A percentile compares a stretch with the other conserved stretches of the same genome.
phyloP scores from a whole-genome alignment of 2,329 filamentous ascomycete genomes.

The Geosmithia morbida region DNA sequence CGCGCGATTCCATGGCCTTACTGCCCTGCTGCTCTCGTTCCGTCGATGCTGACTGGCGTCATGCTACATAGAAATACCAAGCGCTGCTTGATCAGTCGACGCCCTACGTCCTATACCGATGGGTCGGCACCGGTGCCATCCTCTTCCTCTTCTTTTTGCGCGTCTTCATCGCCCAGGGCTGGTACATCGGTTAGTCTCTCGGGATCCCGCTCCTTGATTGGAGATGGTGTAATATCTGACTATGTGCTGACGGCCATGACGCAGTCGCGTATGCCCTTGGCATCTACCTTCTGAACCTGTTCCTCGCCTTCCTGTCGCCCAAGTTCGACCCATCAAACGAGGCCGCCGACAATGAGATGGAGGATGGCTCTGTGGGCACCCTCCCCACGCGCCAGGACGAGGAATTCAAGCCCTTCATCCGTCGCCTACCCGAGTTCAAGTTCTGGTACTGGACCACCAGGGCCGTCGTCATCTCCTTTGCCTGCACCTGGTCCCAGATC shows the following conservation, averaged over 20 bases:
- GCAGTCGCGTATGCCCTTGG: slow-evolving; percentile 91
- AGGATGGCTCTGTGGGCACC: slow-evolving; percentile 70
- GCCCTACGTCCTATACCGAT: slow-evolving; percentile 79
- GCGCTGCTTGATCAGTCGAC: slow-evolving; percentile 86
- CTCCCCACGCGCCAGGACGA: slow-evolving; percentile 93
- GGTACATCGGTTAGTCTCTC: slow-evolving; percentile 73
- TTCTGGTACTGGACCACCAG: slow-evolving; percentile 97
- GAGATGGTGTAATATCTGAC: background rate
- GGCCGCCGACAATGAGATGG: slow-evolving; percentile 81
- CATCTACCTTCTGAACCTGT: slow-evolving; percentile 97
- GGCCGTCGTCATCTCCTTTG: slow-evolving; percentile 68
- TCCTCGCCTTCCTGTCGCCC: slow-evolving; percentile 94
- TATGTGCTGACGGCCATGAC: slow-evolving; percentile 1
- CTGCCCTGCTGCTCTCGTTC: slow-evolving; percentile 2
- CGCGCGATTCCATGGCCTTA: background rate
- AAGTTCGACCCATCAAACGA: slow-evolving; percentile 98
- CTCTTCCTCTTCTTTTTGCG: slow-evolving; percentile 75
- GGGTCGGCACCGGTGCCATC: slow-evolving; percentile 65
- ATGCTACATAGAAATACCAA: slow-evolving; percentile 64
- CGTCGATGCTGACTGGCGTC: background rate
- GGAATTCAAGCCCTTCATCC: slow-evolving; percentile 95
- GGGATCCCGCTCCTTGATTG: background rate
- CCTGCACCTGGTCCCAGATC: slow-evolving; percentile 83
- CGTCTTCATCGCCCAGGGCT: slow-evolving; percentile 86
- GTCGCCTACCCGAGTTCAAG: slow-evolving; percentile 95